Evolutionary conservation across 1,139 yeast genomes (phyloP), one percentile per base, ranked within the genome.

Genomic region (Pichia sp.): DNA sequence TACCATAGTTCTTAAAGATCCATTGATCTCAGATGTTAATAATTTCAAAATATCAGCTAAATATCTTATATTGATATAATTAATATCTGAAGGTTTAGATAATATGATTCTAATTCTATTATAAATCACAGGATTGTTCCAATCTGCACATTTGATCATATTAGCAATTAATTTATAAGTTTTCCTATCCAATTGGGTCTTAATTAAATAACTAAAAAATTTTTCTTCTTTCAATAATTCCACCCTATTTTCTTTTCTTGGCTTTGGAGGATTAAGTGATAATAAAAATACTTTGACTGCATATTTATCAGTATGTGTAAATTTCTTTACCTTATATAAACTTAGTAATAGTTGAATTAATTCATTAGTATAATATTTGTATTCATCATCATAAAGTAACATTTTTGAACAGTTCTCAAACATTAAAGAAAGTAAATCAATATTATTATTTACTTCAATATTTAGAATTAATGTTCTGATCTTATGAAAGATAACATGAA

Each of bases 331-430:
- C 18, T 76, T 44, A 72, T 75, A 52, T 74, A 75, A 53, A 78
- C 76, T 34, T 68, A 73, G 76, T 42, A 88, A 66, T 7, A 84
- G 63, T 2, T 70, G 74, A 39, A 88, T 66, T 82, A 86, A 77
- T 53, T 81, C 81, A 34, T 70, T 69, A 79, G 86, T 86, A 39
- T 79, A 68, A 5, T 70, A 74, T 44, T 70, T 70, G 53, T 81
- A 83, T 40, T 81, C 87, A 0, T 79, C 74, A 50, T 81, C 84
- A 53, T 79, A 69, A 43, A 83, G 65, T 48, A 90, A 69, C 54
- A 81, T 79, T 50, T 81, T 72, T 0, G 96, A 96, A 58, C 88
- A 76, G 44, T 79, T 73, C 59, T 89, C 96, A 59, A 87, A 82
- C 46, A 88, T 69, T 8, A 83, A 73, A 7, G 79, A 72, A 46